Percentiles rank a stretch among this genome's conserved stretches.
Conservation (phyloP, 768 basidiomycete genomes). For the Hirschioporus abietinus region DNA sequence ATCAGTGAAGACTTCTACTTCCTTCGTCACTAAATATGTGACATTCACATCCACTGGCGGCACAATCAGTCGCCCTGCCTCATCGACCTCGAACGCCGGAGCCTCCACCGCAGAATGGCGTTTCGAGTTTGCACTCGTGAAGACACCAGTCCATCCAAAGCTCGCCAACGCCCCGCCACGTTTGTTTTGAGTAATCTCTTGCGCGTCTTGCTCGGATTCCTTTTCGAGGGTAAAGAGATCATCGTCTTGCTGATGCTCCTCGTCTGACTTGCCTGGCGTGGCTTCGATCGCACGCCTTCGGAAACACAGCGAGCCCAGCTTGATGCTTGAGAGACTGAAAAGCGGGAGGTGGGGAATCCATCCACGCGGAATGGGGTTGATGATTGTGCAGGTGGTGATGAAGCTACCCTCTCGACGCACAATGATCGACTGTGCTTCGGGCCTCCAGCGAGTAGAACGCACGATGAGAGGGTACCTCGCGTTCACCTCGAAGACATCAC, state of each 20-base stretch:
- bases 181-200: background rate
- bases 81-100: background rate
- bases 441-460: background rate
- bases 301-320: background rate
- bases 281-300: background rate
- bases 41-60: background rate
- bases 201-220: background rate
- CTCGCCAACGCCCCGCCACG: background rate
- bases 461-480: background rate
- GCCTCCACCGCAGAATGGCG: background rate
- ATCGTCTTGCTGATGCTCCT: background rate
- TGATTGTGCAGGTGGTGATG: background rate
- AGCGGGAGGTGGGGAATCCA: background rate
- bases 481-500: background rate
- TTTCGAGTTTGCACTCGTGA: background rate
- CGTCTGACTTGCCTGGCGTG: background rate
- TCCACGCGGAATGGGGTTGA: background rate
- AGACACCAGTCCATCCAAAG: background rate
- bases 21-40: background rate
- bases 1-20: background rate
- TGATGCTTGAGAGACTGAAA: background rate
- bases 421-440: background rate
- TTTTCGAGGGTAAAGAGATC: background rate
- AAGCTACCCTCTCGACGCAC: background rate
- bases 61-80: background rate